These are phyloP conservation scores for Neonectria hederae DNA, from an alignment of 2,329 filamentous ascomycete genomes.

Conservation along the genomic window DNA sequence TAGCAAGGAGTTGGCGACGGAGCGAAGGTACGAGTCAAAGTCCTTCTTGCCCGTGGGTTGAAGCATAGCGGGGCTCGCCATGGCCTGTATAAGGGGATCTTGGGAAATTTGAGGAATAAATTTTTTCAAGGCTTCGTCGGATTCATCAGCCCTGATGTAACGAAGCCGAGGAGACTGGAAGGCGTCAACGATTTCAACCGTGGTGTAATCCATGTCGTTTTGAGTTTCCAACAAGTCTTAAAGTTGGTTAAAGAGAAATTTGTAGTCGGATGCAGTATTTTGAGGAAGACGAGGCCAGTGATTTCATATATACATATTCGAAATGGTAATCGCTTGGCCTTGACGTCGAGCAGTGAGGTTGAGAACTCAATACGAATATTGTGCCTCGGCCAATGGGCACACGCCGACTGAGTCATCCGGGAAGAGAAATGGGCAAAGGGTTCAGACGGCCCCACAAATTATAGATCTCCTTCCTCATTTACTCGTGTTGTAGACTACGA, in stretches of 20 bases:
- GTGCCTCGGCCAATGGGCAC: not conserved
- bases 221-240: not conserved
- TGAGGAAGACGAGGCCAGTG: too few species aligned
- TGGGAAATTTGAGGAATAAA: constrained; percentile 24
- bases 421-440: not conserved
- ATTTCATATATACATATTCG: not conserved
- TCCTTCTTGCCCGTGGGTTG: constrained; percentile 19
- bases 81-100: constrained; percentile 21
- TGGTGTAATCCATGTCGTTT: constrained; percentile 14
- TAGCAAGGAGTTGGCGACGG: constrained; percentile 18
- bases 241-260: too few species aligned
- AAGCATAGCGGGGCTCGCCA: constrained; percentile 14
- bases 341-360: not conserved
- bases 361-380: too few species aligned
- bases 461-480: too few species aligned
- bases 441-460: not conserved
- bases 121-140: constrained; percentile 9
- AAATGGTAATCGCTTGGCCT: not conserved
- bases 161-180: constrained; percentile 23
- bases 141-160: constrained; percentile 23
- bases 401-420: not conserved
- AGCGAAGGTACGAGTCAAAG: constrained; percentile 18
- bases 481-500: too few species aligned
- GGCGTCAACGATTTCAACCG: constrained; percentile 18
- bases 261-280: too few species aligned